These are phyloP conservation scores for Candida sakaeoensis DNA, from an alignment of 805 yeast species.

Conservation along the genomic window DNA sequence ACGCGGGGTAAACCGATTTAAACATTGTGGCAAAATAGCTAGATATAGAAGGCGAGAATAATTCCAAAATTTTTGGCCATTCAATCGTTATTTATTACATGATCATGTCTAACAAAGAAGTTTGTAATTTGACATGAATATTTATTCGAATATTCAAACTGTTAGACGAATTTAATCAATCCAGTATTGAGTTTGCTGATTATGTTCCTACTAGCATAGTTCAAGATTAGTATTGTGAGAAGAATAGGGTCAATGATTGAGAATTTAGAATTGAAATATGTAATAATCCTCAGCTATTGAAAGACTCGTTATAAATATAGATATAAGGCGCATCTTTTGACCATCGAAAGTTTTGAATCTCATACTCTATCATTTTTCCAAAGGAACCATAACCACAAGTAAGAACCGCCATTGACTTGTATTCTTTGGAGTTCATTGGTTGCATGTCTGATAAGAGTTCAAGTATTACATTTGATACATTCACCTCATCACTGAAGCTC, in stretches of 20 bases:
- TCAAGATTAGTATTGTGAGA: too few species aligned
- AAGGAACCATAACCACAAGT: slow-evolving; percentile 40
- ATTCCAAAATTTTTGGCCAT: too few species aligned
- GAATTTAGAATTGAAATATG: too few species aligned
- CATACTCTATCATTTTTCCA: slow-evolving; percentile 23
- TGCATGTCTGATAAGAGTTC: not conserved
- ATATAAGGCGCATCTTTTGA: slow-evolving; percentile 32
- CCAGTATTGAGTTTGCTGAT: too few species aligned
- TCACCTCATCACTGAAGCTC: not conserved
- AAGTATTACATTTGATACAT: not conserved
- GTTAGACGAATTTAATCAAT: too few species aligned
- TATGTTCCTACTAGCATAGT: too few species aligned
- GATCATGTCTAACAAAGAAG: too few species aligned
- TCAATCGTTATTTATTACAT: too few species aligned
- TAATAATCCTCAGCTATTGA: slow-evolving; percentile 10
- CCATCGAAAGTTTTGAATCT: slow-evolving; percentile 28
- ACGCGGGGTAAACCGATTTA: slow-evolving; percentile 31
- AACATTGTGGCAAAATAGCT: slow-evolving; percentile 4
- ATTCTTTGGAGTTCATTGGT: slow-evolving; percentile 6
- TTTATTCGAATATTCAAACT: too few species aligned
- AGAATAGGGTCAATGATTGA: too few species aligned
- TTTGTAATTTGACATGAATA: too few species aligned
- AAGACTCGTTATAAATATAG: slow-evolving; percentile 39
- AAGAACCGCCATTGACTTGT: slow-evolving; percentile 34
- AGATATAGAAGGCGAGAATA: too few species aligned